Evolutionary conservation across 352 stramenopile genomes (phyloP).

Genomic region (Blastocystis sp.): DNA sequence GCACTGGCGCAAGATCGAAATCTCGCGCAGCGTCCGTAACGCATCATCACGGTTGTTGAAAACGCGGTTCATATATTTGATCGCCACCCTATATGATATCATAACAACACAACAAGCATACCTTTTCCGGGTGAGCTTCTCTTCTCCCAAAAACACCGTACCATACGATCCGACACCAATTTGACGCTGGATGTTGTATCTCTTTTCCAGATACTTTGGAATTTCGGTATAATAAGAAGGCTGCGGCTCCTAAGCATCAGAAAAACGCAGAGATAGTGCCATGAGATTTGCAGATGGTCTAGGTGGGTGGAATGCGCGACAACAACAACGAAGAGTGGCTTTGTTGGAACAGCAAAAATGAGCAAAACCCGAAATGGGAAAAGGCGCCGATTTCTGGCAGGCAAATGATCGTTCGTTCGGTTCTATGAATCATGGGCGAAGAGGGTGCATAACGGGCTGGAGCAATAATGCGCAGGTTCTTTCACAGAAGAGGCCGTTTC

Average conservation of each 20-base stretch:
- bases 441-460: not conserved
- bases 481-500: not conserved
- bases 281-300: too few relatives aligned
- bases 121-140: conserved; percentile 42
- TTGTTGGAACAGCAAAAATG: not conserved
- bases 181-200: conserved; percentile 63
- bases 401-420: not conserved
- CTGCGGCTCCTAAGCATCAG: conserved; percentile 20
- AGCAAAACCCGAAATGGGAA: not conserved
- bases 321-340: too few relatives aligned
- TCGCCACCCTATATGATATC: conserved; percentile 27
- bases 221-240: conserved; percentile 48
- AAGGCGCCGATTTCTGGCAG: too few relatives aligned
- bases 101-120: not conserved
- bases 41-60: conserved; percentile 61
- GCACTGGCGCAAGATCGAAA: conserved; percentile 67
- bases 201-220: conserved; percentile 46
- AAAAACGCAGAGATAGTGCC: not conserved
- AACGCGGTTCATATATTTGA: conserved; percentile 64
- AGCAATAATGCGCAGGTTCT: not conserved
- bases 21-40: conserved; percentile 54
- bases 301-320: too few relatives aligned
- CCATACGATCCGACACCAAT: conserved; percentile 50
- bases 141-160: conserved; percentile 52
- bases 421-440: not conserved